Evolutionary conservation across 305 asterid genomes (phyloP).

Genomic region (Fraxinus ornus): DNA sequence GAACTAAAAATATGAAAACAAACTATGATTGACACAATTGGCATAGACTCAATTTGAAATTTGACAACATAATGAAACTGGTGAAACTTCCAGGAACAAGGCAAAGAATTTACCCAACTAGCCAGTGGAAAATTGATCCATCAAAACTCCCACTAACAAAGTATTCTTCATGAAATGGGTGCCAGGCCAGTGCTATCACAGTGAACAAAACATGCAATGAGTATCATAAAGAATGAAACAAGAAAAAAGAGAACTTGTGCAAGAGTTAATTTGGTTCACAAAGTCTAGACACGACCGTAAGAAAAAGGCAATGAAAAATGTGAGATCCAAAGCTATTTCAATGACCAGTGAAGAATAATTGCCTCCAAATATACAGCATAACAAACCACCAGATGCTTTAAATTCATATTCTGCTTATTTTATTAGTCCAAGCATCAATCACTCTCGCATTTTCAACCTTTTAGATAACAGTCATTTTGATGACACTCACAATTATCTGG

Average conservation of each 20-base stretch:
- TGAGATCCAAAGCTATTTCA: neutral
- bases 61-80: conserved; percentile 7
- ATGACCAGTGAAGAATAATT: neutral
- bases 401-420: conserved; percentile 3
- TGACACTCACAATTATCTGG: neutral
- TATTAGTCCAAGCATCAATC: conserved; percentile 3
- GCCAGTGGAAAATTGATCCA: conserved; percentile 98
- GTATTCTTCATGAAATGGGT: conserved; percentile 97
- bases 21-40: conserved; percentile 3
- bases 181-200: conserved; percentile 91
- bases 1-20: neutral
- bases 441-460: neutral
- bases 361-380: neutral
- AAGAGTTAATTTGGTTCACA: conserved; percentile 7
- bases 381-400: conserved; percentile 2
- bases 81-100: conserved; percentile 15
- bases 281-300: neutral
- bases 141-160: conserved; percentile 98
- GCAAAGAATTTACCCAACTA: conserved; percentile 71
- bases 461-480: conserved; percentile 6
- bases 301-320: neutral
- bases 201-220: conserved; percentile 24
- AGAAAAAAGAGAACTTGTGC: neutral
- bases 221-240: conserved; percentile 23
- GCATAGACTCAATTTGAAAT: neutral